Evolutionary conservation across 305 asterid species (phyloP).

Genomic region (Rubia occidens): DNA sequence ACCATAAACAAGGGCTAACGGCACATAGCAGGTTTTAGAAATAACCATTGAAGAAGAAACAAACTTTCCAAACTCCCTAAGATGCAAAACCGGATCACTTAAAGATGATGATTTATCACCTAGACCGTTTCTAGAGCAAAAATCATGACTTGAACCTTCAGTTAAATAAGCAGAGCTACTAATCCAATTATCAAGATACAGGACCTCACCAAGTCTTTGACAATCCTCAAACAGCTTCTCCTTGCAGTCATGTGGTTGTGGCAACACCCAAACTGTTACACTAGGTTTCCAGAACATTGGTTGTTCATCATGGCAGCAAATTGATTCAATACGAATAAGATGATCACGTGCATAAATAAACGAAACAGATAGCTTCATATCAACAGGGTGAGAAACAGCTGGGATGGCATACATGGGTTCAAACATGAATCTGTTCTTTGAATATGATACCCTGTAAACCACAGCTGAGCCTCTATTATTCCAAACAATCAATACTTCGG

Average conservation of each 20-base stretch:
- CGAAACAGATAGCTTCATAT: conserved; percentile 33
- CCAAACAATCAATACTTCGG: conserved; percentile 65
- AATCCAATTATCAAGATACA: conserved; percentile 46
- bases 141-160: conserved; percentile 24
- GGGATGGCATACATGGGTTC: conserved; percentile 52
- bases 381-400: conserved; percentile 35
- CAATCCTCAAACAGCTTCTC: conserved; percentile 34
- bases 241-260: conserved; percentile 31
- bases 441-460: conserved; percentile 55
- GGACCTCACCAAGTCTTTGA: conserved; percentile 44
- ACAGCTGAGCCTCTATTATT: conserved; percentile 58
- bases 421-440: conserved; percentile 34
- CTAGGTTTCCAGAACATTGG: conserved; percentile 68
- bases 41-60: conserved; percentile 94
- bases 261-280: conserved; percentile 62
- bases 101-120: conserved; percentile 17
- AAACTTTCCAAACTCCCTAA: conserved; percentile 31
- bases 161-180: conserved; percentile 24
- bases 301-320: conserved; percentile 47
- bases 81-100: conserved; percentile 14
- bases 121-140: conserved; percentile 15
- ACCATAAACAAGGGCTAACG: conserved; percentile 85
- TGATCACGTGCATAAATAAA: conserved; percentile 43
- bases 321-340: conserved; percentile 61
- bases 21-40: conserved; percentile 53